Percentiles rank a stretch among this genome's conserved stretches.
Conservation (phyloP, 192 early-diverging fungal species). For the Thoreauomyces humboldtii region DNA sequence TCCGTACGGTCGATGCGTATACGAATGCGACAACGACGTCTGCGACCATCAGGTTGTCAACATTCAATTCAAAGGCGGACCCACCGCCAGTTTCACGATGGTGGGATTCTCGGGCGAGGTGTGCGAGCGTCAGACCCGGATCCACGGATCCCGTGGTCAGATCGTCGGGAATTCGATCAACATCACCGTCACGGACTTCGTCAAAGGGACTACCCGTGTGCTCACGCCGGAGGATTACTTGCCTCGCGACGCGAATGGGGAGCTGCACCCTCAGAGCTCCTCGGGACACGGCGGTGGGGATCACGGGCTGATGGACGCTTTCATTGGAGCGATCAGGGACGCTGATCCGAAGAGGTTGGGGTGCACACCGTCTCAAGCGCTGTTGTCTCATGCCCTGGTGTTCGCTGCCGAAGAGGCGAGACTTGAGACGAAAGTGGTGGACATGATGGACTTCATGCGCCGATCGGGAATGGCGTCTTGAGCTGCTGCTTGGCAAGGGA, state of each 20-base stretch:
- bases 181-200: conserved; percentile 48
- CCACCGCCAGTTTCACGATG: conserved; percentile 56
- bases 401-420: conserved; percentile 53
- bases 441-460: conserved; percentile 22
- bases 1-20: conserved; percentile 67
- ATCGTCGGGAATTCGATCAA: conserved; percentile 51
- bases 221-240: not conserved
- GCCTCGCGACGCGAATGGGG: not conserved
- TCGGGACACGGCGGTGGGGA: conserved; percentile 51
- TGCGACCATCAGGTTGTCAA: conserved; percentile 65
- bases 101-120: conserved; percentile 54
- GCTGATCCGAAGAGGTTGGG: conserved; percentile 31
- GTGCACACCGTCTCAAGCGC: conserved; percentile 36
- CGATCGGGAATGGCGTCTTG: too few species aligned
- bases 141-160: conserved; percentile 55
- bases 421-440: conserved; percentile 34
- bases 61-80: conserved; percentile 51
- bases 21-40: conserved; percentile 69
- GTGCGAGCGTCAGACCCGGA: conserved; percentile 52
- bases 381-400: conserved; percentile 40
- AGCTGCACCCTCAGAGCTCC: too few species aligned
- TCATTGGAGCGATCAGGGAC: conserved; percentile 33
- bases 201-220: conserved; percentile 31
- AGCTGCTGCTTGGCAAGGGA: too few species aligned
- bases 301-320: conserved; percentile 39